Conservation (phyloP, 1,284 basidiomycete genomes). For the Melampsora larici-populina region DNA sequence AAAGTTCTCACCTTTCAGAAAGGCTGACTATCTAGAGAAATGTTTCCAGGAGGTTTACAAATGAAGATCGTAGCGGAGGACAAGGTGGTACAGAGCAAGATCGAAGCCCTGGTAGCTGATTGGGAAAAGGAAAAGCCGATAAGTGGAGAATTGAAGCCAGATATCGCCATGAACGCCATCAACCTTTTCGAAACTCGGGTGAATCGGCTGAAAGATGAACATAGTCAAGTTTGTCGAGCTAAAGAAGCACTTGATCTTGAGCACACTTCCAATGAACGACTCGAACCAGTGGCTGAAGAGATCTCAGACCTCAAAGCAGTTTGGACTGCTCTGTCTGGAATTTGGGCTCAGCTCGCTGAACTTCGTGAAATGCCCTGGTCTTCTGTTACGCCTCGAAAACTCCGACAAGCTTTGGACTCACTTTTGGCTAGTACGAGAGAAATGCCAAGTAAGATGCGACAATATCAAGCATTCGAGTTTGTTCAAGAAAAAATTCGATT, state of each 20-base stretch:
- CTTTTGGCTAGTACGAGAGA: slow-evolving; percentile 87
- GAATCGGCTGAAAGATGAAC: slow-evolving; percentile 83
- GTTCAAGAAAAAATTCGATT: slow-evolving; percentile 85
- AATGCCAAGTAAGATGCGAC: slow-evolving; percentile 98
- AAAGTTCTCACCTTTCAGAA: slow-evolving; percentile 44
- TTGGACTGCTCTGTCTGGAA: slow-evolving; percentile 96
- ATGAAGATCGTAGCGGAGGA: slow-evolving; percentile 99
- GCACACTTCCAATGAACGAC: slow-evolving; percentile 78
- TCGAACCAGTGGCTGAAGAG: slow-evolving; percentile 92
- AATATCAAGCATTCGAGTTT: slow-evolving; percentile 97
- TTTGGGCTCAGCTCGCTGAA: slow-evolving; percentile 90
- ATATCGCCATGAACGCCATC: slow-evolving; percentile 91
- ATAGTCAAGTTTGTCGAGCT: slow-evolving; percentile 85
- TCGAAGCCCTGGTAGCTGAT: slow-evolving; percentile 79
- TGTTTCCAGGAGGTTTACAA: slow-evolving; percentile 74
- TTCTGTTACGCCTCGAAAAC: slow-evolving; percentile 82
- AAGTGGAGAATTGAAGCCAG: slow-evolving; percentile 90
- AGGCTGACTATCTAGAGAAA: background rate
- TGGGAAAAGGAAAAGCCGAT: slow-evolving; percentile 96
- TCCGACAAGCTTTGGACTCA: slow-evolving; percentile 87
- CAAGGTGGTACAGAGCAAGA: slow-evolving; percentile 92
- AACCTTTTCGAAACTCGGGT: slow-evolving; percentile 89
- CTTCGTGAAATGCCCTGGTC: slow-evolving; percentile 85
- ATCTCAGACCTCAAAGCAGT: slow-evolving; percentile 93
- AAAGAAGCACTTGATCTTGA: slow-evolving; percentile 96